Evolutionary conservation across 2,329 filamentous ascomycete species (phyloP).

Genomic region (Aureobasidium pullulans): DNA sequence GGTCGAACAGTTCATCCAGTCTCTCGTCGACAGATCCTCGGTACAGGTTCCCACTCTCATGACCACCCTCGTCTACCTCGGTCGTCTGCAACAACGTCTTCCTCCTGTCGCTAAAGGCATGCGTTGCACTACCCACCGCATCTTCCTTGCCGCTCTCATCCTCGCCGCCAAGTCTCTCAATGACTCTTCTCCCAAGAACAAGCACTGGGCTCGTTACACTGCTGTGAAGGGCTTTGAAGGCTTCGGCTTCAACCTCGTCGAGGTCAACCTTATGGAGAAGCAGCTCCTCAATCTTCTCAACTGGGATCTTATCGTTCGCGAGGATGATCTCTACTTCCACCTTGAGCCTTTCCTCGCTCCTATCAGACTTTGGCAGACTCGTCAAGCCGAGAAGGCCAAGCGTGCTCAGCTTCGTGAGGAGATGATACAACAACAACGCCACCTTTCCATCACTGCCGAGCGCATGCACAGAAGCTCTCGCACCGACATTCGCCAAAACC

Average conservation of each 20-base stretch:
- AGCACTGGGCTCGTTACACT: slow-evolving; percentile 97
- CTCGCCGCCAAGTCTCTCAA: slow-evolving; percentile 94
- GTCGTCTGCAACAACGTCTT: slow-evolving; percentile 72
- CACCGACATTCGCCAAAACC: slow-evolving; percentile 23
- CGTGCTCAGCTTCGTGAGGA: slow-evolving; percentile 38
- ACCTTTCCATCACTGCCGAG: slow-evolving; percentile 31
- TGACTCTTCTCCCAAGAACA: slow-evolving; percentile 98
- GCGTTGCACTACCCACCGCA: slow-evolving; percentile 92
- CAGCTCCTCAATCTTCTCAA: slow-evolving; percentile 90
- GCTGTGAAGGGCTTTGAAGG: slow-evolving; percentile 62
- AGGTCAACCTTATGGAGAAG: slow-evolving; percentile 99
- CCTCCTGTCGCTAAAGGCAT: slow-evolving; percentile 94
- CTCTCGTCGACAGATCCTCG: slow-evolving; percentile 84
- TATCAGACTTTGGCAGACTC: slow-evolving; percentile 56
- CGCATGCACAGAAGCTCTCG: slow-evolving; percentile 26
- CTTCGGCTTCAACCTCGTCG: slow-evolving; percentile 88
- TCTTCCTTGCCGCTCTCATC: slow-evolving; percentile 86
- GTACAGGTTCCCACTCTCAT: slow-evolving; percentile 96
- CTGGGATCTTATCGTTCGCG: slow-evolving; percentile 83
- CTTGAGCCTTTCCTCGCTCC: slow-evolving; percentile 83
- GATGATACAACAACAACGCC: slow-evolving; percentile 27
- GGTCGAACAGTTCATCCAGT: slow-evolving; percentile 84
- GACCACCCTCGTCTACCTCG: slow-evolving; percentile 91
- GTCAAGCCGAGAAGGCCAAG: slow-evolving; percentile 47
- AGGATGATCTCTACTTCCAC: slow-evolving; percentile 79